phyloP scores from a whole-genome alignment of 139 green algal species.

The Chlamydomonas incerta region DNA sequence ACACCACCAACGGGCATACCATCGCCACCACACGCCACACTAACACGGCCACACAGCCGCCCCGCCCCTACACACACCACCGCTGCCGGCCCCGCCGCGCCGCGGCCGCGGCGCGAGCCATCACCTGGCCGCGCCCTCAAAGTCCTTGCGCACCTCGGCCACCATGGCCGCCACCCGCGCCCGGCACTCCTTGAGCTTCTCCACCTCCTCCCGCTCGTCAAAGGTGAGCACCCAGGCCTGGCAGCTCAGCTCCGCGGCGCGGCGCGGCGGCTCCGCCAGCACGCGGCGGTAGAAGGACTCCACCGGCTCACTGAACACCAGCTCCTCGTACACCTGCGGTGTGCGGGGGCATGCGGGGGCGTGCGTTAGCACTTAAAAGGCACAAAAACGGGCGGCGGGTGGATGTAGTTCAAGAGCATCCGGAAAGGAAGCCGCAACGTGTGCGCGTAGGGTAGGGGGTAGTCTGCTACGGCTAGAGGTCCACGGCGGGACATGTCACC shows the following conservation, averaged over 20 bases:
- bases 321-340: slow-evolving; percentile 91
- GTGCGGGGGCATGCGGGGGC: no score
- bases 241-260: slow-evolving; percentile 15
- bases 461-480: no score
- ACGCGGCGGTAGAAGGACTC: slow-evolving; percentile 75
- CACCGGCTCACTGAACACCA: slow-evolving; percentile 90
- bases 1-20: no score
- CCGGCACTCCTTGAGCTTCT: slow-evolving; percentile 30
- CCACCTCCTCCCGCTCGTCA: slow-evolving; percentile 34
- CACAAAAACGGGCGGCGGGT: not conserved
- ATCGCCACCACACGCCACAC: no score
- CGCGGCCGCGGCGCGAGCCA: no score
- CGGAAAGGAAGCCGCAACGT: no score
- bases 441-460: no score
- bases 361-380: not conserved
- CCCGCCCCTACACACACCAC: no score
- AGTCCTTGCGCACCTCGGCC: slow-evolving; percentile 17
- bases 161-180: slow-evolving; percentile 25
- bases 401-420: no score
- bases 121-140: not conserved
- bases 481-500: no score
- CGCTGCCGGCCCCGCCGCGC: no score
- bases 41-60: no score
- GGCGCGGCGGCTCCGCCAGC: not conserved
- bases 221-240: not conserved